These are phyloP conservation scores for Huiozyma sinensis DNA, from an alignment of 805 yeast genomes.

Conservation along the genomic window DNA sequence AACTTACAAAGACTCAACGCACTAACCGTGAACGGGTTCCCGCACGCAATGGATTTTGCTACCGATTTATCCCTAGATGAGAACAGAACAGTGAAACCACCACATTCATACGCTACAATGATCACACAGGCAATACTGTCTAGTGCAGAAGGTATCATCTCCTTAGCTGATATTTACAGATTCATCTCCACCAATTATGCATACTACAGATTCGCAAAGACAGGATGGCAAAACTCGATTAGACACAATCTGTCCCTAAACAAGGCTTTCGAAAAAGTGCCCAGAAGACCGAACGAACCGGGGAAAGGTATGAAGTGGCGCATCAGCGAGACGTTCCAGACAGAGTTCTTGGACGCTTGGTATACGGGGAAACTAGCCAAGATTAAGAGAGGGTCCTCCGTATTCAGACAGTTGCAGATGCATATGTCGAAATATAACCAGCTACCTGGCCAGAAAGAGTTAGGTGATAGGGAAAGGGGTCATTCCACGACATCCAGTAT, in stretches of 20 bases:
- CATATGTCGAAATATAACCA: constrained; percentile 44
- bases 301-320: constrained; percentile 99
- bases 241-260: constrained; percentile 89
- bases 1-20: constrained; percentile 4
- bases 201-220: constrained; percentile 79
- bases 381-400: constrained; percentile 69
- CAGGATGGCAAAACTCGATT: constrained; percentile 98
- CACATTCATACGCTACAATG: constrained; percentile 95
- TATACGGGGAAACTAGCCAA: constrained; percentile 65
- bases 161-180: constrained; percentile 82
- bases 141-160: constrained; percentile 75
- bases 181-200: constrained; percentile 87
- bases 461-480: background rate
- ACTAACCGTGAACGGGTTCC: constrained; percentile 11
- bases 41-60: constrained; percentile 23
- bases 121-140: constrained; percentile 93
- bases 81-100: constrained; percentile 84
- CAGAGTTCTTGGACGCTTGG: constrained; percentile 75
- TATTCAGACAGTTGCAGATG: constrained; percentile 66
- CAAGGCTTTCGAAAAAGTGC: constrained; percentile 96
- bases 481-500: no score
- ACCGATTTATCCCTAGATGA: constrained; percentile 77
- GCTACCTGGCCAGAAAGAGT: constrained; percentile 30
- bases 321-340: constrained; percentile 72
- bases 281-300: constrained; percentile 89